These are phyloP conservation scores for Spiromastix sp. DNA, from an alignment of 2,329 filamentous ascomycete genomes.

Conservation along the genomic window DNA sequence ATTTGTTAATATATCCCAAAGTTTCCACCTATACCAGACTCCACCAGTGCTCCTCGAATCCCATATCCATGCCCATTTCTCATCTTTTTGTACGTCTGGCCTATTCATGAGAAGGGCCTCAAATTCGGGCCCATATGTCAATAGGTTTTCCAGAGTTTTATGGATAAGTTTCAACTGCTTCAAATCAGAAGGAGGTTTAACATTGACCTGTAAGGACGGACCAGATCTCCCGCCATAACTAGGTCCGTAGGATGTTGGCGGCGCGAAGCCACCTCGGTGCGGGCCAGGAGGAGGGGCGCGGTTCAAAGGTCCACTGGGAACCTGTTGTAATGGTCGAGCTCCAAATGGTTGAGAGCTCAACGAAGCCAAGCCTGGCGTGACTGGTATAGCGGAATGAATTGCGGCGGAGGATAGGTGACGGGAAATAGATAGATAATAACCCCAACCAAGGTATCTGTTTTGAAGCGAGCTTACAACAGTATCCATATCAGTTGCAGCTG, in stretches of 20 bases:
- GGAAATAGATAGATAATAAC: slow-evolving; percentile 70
- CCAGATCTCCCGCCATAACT: slow-evolving; percentile 37
- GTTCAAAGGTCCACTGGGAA: slow-evolving; percentile 35
- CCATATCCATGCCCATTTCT: slow-evolving; percentile 93
- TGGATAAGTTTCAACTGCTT: slow-evolving; percentile 76
- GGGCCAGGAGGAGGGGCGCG: slow-evolving; percentile 39
- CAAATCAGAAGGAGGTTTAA: slow-evolving; percentile 66
- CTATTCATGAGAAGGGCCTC: slow-evolving; percentile 87
- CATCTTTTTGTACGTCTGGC: slow-evolving; percentile 70
- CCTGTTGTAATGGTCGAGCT: slow-evolving; percentile 54
- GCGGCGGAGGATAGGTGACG: slow-evolving; percentile 71
- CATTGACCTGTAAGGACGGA: slow-evolving; percentile 54
- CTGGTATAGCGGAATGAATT: slow-evolving; percentile 45
- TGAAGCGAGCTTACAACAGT: slow-evolving; percentile 65
- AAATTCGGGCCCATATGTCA: slow-evolving; percentile 74
- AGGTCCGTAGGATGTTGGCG: slow-evolving; percentile 59
- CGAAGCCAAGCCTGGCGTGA: slow-evolving; percentile 36
- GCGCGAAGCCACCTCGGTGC: slow-evolving; percentile 59
- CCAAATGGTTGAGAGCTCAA: slow-evolving; percentile 60
- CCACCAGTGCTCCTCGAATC: slow-evolving; percentile 68
- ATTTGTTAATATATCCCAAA: slow-evolving; percentile 78
- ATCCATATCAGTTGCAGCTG: slow-evolving; percentile 74
- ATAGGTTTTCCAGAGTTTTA: slow-evolving; percentile 68
- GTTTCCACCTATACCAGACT: slow-evolving; percentile 83
- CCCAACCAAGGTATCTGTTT: slow-evolving; percentile 75